Evolutionary conservation across 768 basidiomycete genomes (phyloP).

Genomic region (Psilocybe subaeruginosa): DNA sequence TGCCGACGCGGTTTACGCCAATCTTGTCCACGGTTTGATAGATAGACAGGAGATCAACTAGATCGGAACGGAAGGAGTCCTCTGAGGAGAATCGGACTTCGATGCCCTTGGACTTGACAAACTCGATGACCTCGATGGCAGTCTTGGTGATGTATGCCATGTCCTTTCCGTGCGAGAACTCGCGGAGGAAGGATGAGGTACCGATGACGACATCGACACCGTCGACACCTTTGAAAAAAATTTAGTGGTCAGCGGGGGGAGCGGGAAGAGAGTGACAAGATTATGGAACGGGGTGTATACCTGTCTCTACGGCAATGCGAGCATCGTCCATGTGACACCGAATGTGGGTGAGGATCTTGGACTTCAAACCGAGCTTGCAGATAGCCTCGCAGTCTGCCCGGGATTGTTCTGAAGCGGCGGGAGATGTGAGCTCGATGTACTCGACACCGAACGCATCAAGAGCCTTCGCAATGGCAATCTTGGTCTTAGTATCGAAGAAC

Average conservation of each 20-base stretch:
- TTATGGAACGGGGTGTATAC: constrained; percentile 36
- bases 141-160: constrained; percentile 99
- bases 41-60: constrained; percentile 97
- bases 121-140: constrained; percentile 98
- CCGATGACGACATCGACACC: constrained; percentile 99
- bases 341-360: constrained; percentile 98
- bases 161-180: constrained; percentile 99
- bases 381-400: constrained; percentile 94
- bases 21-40: constrained; percentile 99
- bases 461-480: constrained; percentile 98
- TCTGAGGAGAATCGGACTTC: constrained; percentile 99
- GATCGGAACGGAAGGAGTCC: constrained; percentile 99
- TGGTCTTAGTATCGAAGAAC: constrained; percentile 99
- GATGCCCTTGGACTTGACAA: constrained; percentile 99
- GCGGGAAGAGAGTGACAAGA: not conserved
- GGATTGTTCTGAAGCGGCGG: constrained; percentile 96
- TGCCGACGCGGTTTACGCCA: constrained; percentile 97
- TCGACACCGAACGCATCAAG: constrained; percentile 99
- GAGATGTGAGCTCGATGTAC: constrained; percentile 99
- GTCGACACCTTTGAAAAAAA: constrained; percentile 73
- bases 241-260: not conserved
- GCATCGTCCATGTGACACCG: constrained; percentile 99
- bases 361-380: constrained; percentile 96
- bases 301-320: constrained; percentile 96
- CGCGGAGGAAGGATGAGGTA: constrained; percentile 97